Conservation (phyloP, 108 stramenopile genomes). For the Conticribra guillardii region DNA sequence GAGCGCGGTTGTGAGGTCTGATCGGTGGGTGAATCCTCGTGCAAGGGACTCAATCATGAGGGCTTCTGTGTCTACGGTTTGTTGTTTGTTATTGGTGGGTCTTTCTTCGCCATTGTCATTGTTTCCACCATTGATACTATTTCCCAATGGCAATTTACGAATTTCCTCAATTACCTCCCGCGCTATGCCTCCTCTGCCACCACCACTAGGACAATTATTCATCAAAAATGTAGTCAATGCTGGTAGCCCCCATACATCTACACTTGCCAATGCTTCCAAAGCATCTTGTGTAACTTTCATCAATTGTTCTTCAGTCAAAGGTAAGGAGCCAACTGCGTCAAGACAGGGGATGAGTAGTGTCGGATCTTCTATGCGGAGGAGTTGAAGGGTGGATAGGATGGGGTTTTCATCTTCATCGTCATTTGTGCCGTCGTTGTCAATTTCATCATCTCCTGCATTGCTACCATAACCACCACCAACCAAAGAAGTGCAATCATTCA, state of each 20-base stretch:
- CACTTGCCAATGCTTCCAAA: slow-evolving; percentile 41
- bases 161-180: slow-evolving; percentile 44
- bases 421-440: slow-evolving; percentile 24
- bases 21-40: slow-evolving; percentile 41
- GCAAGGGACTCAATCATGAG: slow-evolving; percentile 46
- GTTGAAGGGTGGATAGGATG: slow-evolving; percentile 36
- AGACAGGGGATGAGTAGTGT: slow-evolving; percentile 51
- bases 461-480: not conserved
- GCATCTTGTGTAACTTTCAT: slow-evolving; percentile 34
- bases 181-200: slow-evolving; percentile 20
- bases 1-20: slow-evolving; percentile 38
- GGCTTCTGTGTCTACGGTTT: slow-evolving; percentile 6
- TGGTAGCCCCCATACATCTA: slow-evolving; percentile 49
- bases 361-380: slow-evolving; percentile 41
- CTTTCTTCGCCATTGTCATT: not conserved
- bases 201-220: slow-evolving; percentile 36
- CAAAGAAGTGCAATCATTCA: slow-evolving; percentile 26
- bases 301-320: slow-evolving; percentile 24
- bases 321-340: slow-evolving; percentile 54
- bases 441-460: slow-evolving; percentile 13
- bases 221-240: slow-evolving; percentile 50
- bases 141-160: slow-evolving; percentile 41
- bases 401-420: slow-evolving; percentile 26
- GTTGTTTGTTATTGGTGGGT: not conserved
- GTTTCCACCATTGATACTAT: not conserved